Evolutionary conservation across 495 filamentous ascomycete genomes (phyloP).

Genomic region (Aspergillus homomorphus): DNA sequence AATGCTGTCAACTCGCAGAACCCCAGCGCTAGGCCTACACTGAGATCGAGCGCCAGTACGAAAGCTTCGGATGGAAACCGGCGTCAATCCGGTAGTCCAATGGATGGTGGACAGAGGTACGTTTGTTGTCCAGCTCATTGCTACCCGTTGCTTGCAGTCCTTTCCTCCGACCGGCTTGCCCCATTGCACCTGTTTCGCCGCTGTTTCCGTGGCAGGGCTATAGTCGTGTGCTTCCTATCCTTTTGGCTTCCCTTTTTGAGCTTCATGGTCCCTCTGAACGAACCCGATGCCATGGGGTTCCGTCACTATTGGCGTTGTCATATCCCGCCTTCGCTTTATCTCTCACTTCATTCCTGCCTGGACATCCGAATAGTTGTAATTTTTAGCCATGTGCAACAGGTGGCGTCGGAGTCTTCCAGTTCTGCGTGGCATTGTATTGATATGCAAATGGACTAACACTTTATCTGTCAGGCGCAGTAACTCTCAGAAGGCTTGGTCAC

Average conservation of each 20-base stretch:
- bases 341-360: not conserved
- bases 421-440: not conserved
- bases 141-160: constrained; percentile 11
- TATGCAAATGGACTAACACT: constrained; percentile 7
- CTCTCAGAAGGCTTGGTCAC: constrained; percentile 61
- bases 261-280: not conserved
- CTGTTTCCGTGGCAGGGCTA: constrained; percentile 11
- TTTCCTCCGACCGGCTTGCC: constrained; percentile 9
- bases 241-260: not conserved
- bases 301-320: not conserved
- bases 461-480: constrained; percentile 42
- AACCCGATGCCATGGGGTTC: not conserved
- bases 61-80: constrained; percentile 52
- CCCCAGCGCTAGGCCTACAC: constrained; percentile 39
- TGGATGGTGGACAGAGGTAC: constrained; percentile 55
- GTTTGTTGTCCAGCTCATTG: constrained; percentile 22
- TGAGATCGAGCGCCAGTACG: constrained; percentile 49
- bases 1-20: constrained; percentile 42
- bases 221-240: constrained; percentile 5
- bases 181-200: constrained; percentile 14
- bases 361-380: not conserved
- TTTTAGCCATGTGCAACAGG: too few relatives aligned
- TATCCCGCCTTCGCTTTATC: not conserved
- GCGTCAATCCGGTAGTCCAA: constrained; percentile 55
- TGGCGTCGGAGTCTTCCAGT: too few relatives aligned